These are phyloP conservation scores for Phytophthora brassicae DNA, from an alignment of 352 stramenopile genomes.

Conservation along the genomic window DNA sequence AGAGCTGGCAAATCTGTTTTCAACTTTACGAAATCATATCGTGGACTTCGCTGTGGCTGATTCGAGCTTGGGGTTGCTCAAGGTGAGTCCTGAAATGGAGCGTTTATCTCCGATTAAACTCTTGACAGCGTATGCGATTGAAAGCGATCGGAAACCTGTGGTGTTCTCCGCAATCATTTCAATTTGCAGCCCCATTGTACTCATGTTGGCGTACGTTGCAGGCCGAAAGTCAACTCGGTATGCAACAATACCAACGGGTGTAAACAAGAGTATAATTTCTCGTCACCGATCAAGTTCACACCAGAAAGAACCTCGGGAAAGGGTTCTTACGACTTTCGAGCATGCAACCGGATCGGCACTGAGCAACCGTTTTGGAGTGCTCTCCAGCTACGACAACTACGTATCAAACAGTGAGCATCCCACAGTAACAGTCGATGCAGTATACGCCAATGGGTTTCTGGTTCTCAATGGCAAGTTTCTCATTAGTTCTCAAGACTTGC, in stretches of 20 bases:
- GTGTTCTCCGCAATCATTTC: constrained; percentile 20
- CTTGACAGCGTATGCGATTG: constrained; percentile 21
- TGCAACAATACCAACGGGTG: neutral
- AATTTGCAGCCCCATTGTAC: constrained; percentile 23
- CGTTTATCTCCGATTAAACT: constrained; percentile 24
- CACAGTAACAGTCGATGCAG: constrained; percentile 33
- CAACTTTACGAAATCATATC: constrained; percentile 12
- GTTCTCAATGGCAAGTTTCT: constrained; percentile 40
- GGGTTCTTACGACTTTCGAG: constrained; percentile 25
- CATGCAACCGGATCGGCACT: constrained; percentile 24
- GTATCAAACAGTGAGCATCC: constrained; percentile 6
- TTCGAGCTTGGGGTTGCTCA: constrained; percentile 2
- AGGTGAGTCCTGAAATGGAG: constrained; percentile 9
- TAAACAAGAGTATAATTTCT: neutral
- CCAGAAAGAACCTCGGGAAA: constrained; percentile 4
- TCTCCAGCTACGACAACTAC: constrained; percentile 33
- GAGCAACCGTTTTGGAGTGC: constrained; percentile 23
- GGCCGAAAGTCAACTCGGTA: constrained; percentile 17
- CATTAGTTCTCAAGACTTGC: constrained; percentile 32
- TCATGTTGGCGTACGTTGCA: constrained; percentile 24
- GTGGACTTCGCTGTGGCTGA: constrained; percentile 10
- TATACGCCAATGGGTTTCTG: constrained; percentile 46
- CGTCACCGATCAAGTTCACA: constrained; percentile 8
- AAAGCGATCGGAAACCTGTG: constrained; percentile 10
- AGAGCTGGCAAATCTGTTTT: constrained; percentile 17